phyloP scores from a whole-genome alignment of 345 rosid species.

The Salix caprea region DNA sequence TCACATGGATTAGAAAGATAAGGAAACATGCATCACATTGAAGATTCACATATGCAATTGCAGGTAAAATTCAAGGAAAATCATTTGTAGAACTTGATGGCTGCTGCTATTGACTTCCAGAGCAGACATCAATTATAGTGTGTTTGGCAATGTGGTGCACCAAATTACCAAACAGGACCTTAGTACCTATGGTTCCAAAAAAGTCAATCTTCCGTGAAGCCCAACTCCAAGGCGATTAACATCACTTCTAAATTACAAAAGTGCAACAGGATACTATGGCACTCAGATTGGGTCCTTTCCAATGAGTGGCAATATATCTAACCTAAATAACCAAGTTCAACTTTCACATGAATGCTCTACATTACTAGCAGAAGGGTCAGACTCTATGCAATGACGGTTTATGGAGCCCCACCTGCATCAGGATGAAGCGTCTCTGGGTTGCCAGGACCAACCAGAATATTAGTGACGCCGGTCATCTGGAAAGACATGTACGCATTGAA shows the following conservation, averaged over 20 bases:
- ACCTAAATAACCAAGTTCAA: background rate
- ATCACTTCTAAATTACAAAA: background rate
- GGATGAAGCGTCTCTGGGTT: constrained; percentile 68
- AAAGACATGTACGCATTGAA: constrained; percentile 96
- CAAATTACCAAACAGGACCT: too few relatives aligned
- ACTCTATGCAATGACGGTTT: background rate
- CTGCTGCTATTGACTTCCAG: background rate
- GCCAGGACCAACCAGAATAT: constrained; percentile 83
- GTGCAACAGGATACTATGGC: background rate
- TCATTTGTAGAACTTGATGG: background rate
- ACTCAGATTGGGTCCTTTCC: background rate
- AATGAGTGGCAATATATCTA: background rate
- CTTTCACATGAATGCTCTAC: background rate
- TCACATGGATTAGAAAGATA: background rate
- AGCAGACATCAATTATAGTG: background rate
- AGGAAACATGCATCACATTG: background rate
- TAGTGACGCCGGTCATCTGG: constrained; percentile 95
- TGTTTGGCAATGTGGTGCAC: too few relatives aligned
- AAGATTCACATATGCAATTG: background rate
- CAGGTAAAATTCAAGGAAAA: too few relatives aligned
- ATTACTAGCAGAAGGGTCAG: background rate
- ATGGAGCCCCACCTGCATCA: constrained; percentile 60
- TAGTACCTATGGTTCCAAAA: background rate
- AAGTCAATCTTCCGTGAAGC: background rate
- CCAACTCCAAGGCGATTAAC: background rate